phyloP scores from a whole-genome alignment of 116 monocot genomes.

The Posidonia oceanica region DNA sequence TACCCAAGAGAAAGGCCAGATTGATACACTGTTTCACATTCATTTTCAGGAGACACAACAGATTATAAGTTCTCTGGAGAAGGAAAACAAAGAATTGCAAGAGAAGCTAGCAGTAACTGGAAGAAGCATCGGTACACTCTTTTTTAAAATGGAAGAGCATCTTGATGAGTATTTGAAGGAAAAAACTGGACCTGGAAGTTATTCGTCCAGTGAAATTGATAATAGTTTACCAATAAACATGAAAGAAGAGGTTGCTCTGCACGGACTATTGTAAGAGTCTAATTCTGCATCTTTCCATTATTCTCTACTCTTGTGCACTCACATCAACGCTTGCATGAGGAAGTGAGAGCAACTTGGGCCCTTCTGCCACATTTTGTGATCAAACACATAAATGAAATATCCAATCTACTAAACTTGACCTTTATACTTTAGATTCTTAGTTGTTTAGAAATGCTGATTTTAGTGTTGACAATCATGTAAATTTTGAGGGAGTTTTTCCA shows the following conservation, averaged over 20 bases:
- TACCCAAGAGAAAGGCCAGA: constrained; percentile 26
- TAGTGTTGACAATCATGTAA: no score
- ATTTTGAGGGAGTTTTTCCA: no score
- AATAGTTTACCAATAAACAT: background rate
- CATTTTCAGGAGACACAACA: constrained; percentile 31
- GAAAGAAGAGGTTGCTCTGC: background rate
- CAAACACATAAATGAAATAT: no score
- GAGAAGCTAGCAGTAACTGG: constrained; percentile 16
- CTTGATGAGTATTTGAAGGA: constrained; percentile 17
- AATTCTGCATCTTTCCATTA: background rate
- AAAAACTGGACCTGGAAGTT: background rate
- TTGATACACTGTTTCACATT: constrained; percentile 12
- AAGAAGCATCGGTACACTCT: constrained; percentile 15
- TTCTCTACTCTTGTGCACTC: background rate
- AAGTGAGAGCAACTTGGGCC: no score
- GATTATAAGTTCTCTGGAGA: constrained; percentile 27
- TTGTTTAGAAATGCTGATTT: no score
- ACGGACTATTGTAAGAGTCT: background rate
- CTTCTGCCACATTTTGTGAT: no score
- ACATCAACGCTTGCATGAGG: no score
- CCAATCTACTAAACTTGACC: no score
- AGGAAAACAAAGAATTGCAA: constrained; percentile 36
- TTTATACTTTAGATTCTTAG: no score
- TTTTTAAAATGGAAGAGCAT: constrained; percentile 23
- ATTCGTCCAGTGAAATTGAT: background rate